Evolutionary conservation across 495 filamentous ascomycete species (phyloP), one percentile per base, ranked within the genome.

Genomic region (Acidomyces sp.): DNA sequence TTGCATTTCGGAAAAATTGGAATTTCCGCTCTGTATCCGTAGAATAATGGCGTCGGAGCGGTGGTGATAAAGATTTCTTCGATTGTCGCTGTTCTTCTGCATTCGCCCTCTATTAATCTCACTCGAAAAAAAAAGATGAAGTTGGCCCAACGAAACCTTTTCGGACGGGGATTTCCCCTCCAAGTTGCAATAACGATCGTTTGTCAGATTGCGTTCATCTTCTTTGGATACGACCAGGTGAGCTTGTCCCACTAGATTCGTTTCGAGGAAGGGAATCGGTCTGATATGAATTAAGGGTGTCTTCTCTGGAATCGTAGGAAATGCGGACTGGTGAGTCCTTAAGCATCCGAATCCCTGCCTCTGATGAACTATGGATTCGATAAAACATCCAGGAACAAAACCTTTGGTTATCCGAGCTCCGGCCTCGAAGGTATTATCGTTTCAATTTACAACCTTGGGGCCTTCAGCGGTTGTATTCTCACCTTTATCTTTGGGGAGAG

Each of bases 141-240:
- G n/a, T 16, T 26, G 32, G 10, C 37, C 16, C 41, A 42, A 21
- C 20, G 20, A 7, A 30, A 45, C 24, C n/a, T 41, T 4, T 47
- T 47, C 28, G 54, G 56, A 9, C 39, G 52, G 4, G 54, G 56
- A 13, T 39, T 51, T 16, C 48, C 38, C 17, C 52, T 59, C 13
- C 54, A 44, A 9, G 33, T 49, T 12, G 56, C 56, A 23, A 55
- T 59, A 35, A 59, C 49, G 11, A 24, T 57, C 12, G 43, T 43
- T 11, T 59, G 56, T 33, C 46, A 57, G 35, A 57, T 59, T 30
- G 56, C 56, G 6, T 59, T 59, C 35, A 52, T 59, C 18, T 40
- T 59, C n/a, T 57, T 55, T 31, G 40, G 31, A 33, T 75, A 72
- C 41, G 70, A 75, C 34, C 71, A 75, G 52, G 70, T 28, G 13